Percentiles rank a stretch among this genome's conserved stretches.
Conservation (phyloP, 768 basidiomycete genomes). For the Punctularia strigosozonata region DNA sequence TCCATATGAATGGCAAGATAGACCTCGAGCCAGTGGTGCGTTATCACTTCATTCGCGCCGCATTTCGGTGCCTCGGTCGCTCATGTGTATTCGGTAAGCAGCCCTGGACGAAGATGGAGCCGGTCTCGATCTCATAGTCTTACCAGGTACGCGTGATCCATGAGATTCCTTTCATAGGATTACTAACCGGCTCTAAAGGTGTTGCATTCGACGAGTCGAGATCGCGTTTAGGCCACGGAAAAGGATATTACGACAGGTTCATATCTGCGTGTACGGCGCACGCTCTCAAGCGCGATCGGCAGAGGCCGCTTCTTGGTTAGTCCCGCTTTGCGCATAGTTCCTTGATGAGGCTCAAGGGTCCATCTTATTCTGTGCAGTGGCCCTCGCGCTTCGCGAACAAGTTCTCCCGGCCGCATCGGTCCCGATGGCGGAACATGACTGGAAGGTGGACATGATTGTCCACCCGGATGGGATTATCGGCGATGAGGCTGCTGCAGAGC, state of each 20-base stretch:
- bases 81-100: constrained; percentile 9
- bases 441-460: constrained; percentile 52
- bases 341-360: too few species aligned
- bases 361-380: constrained; percentile 46
- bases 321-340: constrained; percentile 4
- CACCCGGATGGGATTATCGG: constrained; percentile 29
- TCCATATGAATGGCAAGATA: constrained; percentile 26
- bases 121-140: constrained; percentile 48
- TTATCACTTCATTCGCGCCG: constrained; percentile 9
- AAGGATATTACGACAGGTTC: constrained; percentile 76
- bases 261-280: constrained; percentile 36
- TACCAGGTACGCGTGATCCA: constrained; percentile 45
- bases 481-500: too few species aligned
- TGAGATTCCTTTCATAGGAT: constrained; percentile 2
- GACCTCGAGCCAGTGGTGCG: constrained; percentile 41
- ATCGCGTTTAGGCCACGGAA: constrained; percentile 70
- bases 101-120: constrained; percentile 26
- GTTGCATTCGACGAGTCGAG: constrained; percentile 63
- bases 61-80: constrained; percentile 6
- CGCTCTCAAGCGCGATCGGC: constrained; percentile 20
- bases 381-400: constrained; percentile 52
- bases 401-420: constrained; percentile 38
- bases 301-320: constrained; percentile 49
- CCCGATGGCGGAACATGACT: constrained; percentile 46
- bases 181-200: constrained; percentile 26